Conservation (phyloP, 768 basidiomycete species). For the Trametes maxima region DNA sequence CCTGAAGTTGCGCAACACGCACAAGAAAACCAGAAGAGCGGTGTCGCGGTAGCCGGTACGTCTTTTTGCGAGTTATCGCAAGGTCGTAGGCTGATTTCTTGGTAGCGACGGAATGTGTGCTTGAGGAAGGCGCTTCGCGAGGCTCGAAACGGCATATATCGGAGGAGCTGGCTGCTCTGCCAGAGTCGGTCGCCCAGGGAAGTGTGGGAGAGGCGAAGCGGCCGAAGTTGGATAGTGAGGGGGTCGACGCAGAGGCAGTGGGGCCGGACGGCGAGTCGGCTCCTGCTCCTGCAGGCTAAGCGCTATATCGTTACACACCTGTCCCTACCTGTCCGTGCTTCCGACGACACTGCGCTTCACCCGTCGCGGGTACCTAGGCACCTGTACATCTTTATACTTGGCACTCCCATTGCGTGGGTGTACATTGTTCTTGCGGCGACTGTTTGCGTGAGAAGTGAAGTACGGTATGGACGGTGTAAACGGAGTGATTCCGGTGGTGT, state of each 20-base stretch:
- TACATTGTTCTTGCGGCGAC: neutral
- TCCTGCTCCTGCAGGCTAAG: neutral
- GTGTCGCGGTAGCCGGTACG: constrained; percentile 9
- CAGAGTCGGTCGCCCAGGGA: neutral
- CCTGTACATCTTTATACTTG: too few relatives aligned
- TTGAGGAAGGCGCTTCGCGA: neutral
- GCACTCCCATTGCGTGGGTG: neutral
- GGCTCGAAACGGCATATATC: constrained; percentile 18
- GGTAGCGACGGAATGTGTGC: neutral
- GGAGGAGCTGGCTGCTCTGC: neutral
- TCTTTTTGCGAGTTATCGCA: neutral
- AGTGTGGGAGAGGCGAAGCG: constrained; percentile 12
- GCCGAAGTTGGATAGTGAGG: constrained; percentile 9
- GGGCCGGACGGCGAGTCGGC: too few relatives aligned
- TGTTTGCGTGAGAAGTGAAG: neutral
- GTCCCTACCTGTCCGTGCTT: neutral
- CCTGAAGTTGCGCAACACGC: constrained; percentile 13
- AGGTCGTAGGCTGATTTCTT: neutral
- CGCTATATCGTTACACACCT: neutral
- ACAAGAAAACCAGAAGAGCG: constrained; percentile 8
- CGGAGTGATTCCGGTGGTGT: neutral
- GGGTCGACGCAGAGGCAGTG: neutral
- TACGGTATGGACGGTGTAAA: neutral
- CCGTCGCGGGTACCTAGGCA: too few relatives aligned
- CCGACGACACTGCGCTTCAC: too few relatives aligned